phyloP scores from a whole-genome alignment of 345 rosid genomes.

The Triadica sebifera region DNA sequence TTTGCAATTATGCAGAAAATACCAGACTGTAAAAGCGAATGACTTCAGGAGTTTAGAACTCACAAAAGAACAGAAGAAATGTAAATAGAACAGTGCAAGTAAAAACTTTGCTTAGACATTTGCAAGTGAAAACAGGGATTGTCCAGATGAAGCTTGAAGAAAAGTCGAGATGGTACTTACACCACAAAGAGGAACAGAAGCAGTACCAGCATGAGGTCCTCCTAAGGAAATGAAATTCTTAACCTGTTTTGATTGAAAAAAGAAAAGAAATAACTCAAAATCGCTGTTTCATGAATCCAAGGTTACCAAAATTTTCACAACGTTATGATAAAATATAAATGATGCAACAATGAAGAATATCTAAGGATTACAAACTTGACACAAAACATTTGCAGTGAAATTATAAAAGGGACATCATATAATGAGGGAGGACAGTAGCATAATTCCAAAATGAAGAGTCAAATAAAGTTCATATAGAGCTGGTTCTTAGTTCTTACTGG shows the following conservation, averaged over 20 bases:
- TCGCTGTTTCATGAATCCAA: not conserved
- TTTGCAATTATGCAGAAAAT: conserved; percentile 59
- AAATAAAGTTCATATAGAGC: not conserved
- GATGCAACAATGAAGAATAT: not conserved
- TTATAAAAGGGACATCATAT: not conserved
- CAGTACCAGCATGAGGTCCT: conserved; percentile 98
- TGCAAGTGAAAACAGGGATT: not conserved
- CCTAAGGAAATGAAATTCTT: conserved; percentile 77
- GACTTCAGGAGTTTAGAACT: not conserved
- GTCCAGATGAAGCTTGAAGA: not conserved
- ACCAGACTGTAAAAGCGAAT: conserved; percentile 55
- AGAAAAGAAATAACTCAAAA: not conserved
- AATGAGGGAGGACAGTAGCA: not conserved
- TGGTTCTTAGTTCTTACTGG: conserved; percentile 52
- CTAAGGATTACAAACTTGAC: not conserved
- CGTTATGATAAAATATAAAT: not conserved
- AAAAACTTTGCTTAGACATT: not conserved
- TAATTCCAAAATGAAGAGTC: not conserved
- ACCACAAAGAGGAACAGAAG: conserved; percentile 93
- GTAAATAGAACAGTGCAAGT: not conserved
- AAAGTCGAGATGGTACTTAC: conserved; percentile 42
- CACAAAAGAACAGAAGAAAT: not conserved
- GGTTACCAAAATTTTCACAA: not conserved
- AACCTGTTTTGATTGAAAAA: conserved; percentile 47
- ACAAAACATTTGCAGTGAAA: not conserved